Evolutionary conservation across 768 basidiomycete genomes (phyloP).

Genomic region (Trametes elegans): DNA sequence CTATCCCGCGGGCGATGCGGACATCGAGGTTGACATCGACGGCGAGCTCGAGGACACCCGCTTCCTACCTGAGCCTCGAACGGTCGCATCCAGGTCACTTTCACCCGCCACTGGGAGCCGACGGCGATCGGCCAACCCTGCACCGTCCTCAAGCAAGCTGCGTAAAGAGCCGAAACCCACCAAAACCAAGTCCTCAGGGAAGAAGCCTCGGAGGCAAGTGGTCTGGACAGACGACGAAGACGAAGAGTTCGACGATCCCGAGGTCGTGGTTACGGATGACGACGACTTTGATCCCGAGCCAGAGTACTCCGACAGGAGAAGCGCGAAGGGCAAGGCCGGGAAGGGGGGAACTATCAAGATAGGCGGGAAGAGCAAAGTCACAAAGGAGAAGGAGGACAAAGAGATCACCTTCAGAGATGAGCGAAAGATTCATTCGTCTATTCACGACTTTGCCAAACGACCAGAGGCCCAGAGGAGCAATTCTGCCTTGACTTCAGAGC

Average conservation of each 20-base stretch:
- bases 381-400: conserved; percentile 32
- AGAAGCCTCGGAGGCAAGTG: conserved; percentile 12
- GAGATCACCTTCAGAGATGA: conserved; percentile 43
- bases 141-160: conserved; percentile 2
- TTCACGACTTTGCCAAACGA: conserved; percentile 7
- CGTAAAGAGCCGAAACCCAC: conserved; percentile 7
- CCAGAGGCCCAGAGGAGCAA: conserved; percentile 4
- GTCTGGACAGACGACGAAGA: conserved; percentile 24
- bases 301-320: conserved; percentile 21
- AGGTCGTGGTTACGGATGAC: conserved; percentile 20
- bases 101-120: not conserved
- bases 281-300: conserved; percentile 26
- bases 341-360: conserved; percentile 29
- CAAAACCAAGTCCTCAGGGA: conserved; percentile 8
- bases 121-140: not conserved
- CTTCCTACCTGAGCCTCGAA: conserved; percentile 20
- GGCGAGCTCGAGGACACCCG: conserved; percentile 26
- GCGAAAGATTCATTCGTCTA: conserved; percentile 30
- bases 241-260: conserved; percentile 29
- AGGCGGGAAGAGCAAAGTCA: conserved; percentile 21
- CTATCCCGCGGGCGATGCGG: conserved; percentile 27
- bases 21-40: conserved; percentile 28
- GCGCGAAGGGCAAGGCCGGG: conserved; percentile 28
- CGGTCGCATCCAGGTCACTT: not conserved
- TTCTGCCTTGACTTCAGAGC: conserved; percentile 24